phyloP scores from a whole-genome alignment of 495 filamentous ascomycete genomes.

The Xylaria intraflava region DNA sequence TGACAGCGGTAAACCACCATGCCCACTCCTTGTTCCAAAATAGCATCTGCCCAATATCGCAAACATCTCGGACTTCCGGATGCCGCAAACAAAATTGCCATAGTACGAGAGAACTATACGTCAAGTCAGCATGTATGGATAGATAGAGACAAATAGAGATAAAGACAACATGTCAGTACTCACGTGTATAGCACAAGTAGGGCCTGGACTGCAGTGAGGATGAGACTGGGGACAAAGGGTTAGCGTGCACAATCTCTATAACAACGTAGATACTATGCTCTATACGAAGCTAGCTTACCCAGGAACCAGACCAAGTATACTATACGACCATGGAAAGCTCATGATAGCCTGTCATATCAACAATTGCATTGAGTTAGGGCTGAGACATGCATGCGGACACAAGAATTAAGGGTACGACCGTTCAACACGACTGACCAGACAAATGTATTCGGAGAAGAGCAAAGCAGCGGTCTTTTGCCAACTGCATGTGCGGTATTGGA shows the following conservation, averaged over 20 bases:
- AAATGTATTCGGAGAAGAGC: slow-evolving; percentile 89
- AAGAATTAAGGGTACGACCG: neutral
- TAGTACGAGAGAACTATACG: slow-evolving; percentile 55
- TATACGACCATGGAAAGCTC: slow-evolving; percentile 89
- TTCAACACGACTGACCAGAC: slow-evolving; percentile 43
- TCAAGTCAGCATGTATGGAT: neutral
- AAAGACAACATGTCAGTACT: neutral
- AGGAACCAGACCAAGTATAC: slow-evolving; percentile 76
- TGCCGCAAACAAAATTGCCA: slow-evolving; percentile 86
- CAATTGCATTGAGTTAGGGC: neutral
- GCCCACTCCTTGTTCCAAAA: slow-evolving; percentile 73
- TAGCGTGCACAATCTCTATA: slow-evolving; percentile 8
- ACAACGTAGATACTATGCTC: neutral
- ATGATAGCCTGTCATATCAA: slow-evolving; percentile 58
- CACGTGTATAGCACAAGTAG: slow-evolving; percentile 69
- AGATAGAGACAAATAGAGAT: neutral
- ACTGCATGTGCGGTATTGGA: slow-evolving; percentile 84
- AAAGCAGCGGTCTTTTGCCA: slow-evolving; percentile 88
- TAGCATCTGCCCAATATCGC: slow-evolving; percentile 83
- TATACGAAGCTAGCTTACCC: slow-evolving; percentile 39
- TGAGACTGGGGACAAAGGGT: slow-evolving; percentile 39
- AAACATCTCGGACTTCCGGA: slow-evolving; percentile 82
- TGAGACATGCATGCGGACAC: neutral
- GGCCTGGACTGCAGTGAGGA: slow-evolving; percentile 71
- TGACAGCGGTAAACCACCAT: slow-evolving; percentile 77